Evolutionary conservation across 2,329 filamentous ascomycete species (phyloP).

Genomic region (Sarocladium strictum): DNA sequence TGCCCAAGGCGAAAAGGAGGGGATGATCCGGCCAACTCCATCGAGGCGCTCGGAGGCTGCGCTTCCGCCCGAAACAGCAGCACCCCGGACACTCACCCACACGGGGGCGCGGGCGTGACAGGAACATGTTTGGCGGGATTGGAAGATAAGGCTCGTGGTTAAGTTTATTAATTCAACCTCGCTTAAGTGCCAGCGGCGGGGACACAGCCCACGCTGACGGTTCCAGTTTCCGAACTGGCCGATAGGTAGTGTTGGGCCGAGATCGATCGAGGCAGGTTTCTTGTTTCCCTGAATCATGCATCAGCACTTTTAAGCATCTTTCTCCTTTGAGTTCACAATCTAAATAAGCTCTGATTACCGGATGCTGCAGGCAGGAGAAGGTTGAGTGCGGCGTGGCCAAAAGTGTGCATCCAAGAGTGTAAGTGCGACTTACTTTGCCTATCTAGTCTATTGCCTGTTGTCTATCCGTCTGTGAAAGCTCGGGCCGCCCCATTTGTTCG

Average conservation of each 20-base stretch:
- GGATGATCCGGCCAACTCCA: slow-evolving; percentile 8
- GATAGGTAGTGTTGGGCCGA: not conserved
- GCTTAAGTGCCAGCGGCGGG: not conserved
- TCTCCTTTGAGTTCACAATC: not conserved
- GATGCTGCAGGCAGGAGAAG: not conserved
- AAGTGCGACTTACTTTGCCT: too few species aligned
- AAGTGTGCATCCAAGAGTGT: too few species aligned
- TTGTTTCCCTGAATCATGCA: not conserved
- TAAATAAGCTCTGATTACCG: not conserved
- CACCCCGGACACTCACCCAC: not conserved
- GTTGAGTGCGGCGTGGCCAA: not conserved
- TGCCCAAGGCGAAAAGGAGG: slow-evolving; percentile 2
- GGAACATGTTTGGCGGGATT: not conserved
- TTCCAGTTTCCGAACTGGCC: not conserved
- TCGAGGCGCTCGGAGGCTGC: not conserved
- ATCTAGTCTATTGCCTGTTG: too few species aligned
- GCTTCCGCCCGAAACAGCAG: not conserved
- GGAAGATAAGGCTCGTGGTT: slow-evolving; percentile 2
- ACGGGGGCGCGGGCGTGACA: not conserved
- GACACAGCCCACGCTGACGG: not conserved
- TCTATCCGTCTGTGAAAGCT: too few species aligned
- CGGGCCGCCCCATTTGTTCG: too few species aligned
- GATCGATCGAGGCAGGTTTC: slow-evolving; percentile 1
- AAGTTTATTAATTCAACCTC: slow-evolving; percentile 6
- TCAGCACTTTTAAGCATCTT: not conserved